Evolutionary conservation across 2,329 filamentous ascomycete genomes (phyloP), one percentile per base, ranked within the genome.

Genomic region (Pseudogymnoascus pannorum): DNA sequence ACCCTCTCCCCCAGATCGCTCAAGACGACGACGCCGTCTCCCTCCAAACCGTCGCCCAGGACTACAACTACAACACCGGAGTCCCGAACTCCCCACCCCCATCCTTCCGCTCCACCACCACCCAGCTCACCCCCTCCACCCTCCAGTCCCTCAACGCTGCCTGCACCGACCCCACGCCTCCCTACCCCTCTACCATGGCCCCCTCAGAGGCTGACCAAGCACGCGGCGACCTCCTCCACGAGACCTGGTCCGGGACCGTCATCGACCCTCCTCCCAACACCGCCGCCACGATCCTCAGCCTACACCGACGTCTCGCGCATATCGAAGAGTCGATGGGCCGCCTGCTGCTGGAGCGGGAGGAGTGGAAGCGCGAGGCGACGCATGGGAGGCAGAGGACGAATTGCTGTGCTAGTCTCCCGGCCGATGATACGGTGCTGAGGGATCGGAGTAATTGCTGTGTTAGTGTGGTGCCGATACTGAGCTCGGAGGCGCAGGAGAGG

Each of bases 91-190:
- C 59, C 5, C 42, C 59, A 1, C 59, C 59, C 8, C 59, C 59
- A 2, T 60, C 59, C 24, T 60, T 60, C 59, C 40, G 42, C n/a
- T 60, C 59, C 59, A 22, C n/a, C 24, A 51, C 42, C 40, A 54
- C 59, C 11, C 24, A 29, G 2, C 18, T 42, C 38, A 42, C 38
- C 2, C 38, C 38, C 7, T 42, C 38, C 38, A 42, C 38, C 18
- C 38, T 42, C 9, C 38, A 18, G 8, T 42, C 38, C 38, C 38
- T 42, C 18, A 42, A 42, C 18, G 38, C 6, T 9, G 38, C 38
- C 38, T 42, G 38, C 38, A 22, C 16, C 18, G 38, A 42, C 38
- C 38, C 38, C 38, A 42, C 38, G 4, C 38, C 38, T 5, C 38
- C 38, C 38, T 42, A 42, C 40, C 40, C 40, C 20, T 24, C 18